A percentile compares a stretch with the other conserved stretches of the same genome.
phyloP scores from a whole-genome alignment of 495 filamentous ascomycete genomes.

The Aspergillus nanangensis region DNA sequence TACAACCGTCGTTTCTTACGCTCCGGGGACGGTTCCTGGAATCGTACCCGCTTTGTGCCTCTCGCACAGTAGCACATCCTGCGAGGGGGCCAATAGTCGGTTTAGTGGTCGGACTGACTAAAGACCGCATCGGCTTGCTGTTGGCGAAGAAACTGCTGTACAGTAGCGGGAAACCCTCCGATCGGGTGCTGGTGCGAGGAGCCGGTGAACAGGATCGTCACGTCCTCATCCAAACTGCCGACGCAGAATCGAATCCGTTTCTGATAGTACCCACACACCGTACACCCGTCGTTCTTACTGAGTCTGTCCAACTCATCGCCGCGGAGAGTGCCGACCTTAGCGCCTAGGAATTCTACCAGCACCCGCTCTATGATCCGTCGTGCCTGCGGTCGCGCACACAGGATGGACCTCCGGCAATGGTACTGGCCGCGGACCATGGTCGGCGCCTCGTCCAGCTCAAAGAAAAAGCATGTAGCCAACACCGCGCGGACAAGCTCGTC shows the following conservation, averaged over 20 bases:
- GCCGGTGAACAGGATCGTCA: background rate
- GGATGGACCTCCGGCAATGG: slow-evolving; percentile 12
- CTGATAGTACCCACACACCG: slow-evolving; percentile 15
- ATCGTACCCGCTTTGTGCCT: no score
- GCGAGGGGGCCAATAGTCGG: background rate
- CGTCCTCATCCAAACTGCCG: slow-evolving; percentile 13
- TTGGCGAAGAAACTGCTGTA: slow-evolving; percentile 10
- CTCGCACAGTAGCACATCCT: background rate
- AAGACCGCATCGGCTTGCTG: slow-evolving; percentile 14
- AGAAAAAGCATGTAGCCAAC: slow-evolving; percentile 17
- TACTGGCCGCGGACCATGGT: slow-evolving; percentile 3
- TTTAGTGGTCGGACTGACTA: slow-evolving; percentile 17
- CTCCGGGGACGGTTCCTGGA: no score
- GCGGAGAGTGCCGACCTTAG: background rate
- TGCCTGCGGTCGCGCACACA: background rate
- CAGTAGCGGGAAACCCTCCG: slow-evolving; percentile 16
- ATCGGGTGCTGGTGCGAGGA: slow-evolving; percentile 3
- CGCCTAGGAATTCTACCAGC: background rate
- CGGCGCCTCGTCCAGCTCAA: slow-evolving; percentile 18
- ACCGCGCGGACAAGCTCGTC: slow-evolving; percentile 2
- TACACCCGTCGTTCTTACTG: slow-evolving; percentile 12
- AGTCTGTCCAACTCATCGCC: slow-evolving; percentile 9
- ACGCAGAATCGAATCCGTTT: slow-evolving; percentile 13
- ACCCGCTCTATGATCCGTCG: background rate
- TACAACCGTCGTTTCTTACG: no score